A percentile compares a stretch with the other conserved stretches of the same genome.
These are phyloP conservation scores for Quercus ilex DNA, from an alignment of 306 rosid species.

Conservation along the genomic window DNA sequence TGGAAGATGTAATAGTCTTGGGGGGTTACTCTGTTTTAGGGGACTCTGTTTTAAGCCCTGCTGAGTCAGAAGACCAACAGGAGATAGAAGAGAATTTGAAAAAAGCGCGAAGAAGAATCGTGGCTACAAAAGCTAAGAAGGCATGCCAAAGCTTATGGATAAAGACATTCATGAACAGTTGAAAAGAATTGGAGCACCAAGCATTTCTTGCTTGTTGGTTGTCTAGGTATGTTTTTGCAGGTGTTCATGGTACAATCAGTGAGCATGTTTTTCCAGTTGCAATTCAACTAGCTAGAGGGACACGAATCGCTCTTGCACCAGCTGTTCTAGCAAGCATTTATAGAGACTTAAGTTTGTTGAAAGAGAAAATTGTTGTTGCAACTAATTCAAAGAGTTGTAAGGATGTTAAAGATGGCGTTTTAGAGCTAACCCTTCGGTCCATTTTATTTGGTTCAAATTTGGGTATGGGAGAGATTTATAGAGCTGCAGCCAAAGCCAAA, in stretches of 20 bases:
- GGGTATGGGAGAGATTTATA: slow-evolving; percentile 59
- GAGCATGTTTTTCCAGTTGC: neutral
- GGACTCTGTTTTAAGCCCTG: neutral
- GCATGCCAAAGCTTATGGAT: neutral
- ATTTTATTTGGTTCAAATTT: slow-evolving; percentile 44
- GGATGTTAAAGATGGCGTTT: neutral
- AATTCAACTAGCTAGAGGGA: slow-evolving; percentile 16
- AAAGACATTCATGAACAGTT: neutral
- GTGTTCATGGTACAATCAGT: neutral
- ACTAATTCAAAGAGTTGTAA: neutral
- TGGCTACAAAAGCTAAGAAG: too few species aligned
- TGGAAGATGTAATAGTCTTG: slow-evolving; percentile 50
- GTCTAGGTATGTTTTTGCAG: neutral
- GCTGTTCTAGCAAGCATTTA: slow-evolving; percentile 12
- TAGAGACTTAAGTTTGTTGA: neutral
- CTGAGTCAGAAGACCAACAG: neutral
- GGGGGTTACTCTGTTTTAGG: slow-evolving; percentile 26
- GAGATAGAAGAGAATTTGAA: neutral
- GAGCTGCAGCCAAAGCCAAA: neutral
- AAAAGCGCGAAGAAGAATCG: neutral
- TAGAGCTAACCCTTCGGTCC: slow-evolving; percentile 21
- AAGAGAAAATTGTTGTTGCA: neutral
- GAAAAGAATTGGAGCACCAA: neutral
- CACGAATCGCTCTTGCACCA: slow-evolving; percentile 1
- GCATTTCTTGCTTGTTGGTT: neutral